Evolutionary conservation across 352 stramenopile genomes (phyloP).

Genomic region (Phytophthora vignae): DNA sequence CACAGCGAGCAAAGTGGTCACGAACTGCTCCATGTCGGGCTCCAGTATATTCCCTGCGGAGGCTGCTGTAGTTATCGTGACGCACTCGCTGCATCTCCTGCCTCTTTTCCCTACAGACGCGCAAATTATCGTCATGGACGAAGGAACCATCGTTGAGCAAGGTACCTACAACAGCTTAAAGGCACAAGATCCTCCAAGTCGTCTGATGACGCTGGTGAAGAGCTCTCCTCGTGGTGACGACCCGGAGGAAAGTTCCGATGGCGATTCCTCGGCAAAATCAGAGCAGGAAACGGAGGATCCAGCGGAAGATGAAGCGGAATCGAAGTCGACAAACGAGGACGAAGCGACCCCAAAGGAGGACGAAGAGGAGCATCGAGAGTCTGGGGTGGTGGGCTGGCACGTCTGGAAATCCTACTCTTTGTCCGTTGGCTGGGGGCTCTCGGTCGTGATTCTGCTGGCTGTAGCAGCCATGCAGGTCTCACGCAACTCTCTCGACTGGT

Average conservation of each 20-base stretch:
- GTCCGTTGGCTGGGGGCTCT: constrained; percentile 58
- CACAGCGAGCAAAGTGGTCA: constrained; percentile 63
- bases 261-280: background rate
- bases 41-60: constrained; percentile 56
- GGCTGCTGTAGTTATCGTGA: constrained; percentile 78
- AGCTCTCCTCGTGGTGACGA: constrained; percentile 2
- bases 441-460: constrained; percentile 56
- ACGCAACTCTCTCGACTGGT: constrained; percentile 83
- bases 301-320: background rate
- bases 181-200: constrained; percentile 26
- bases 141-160: constrained; percentile 60
- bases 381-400: constrained; percentile 54
- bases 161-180: constrained; percentile 42
- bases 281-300: background rate
- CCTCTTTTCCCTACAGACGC: constrained; percentile 50
- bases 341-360: constrained; percentile 13
- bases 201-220: constrained; percentile 40
- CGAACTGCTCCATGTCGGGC: constrained; percentile 49
- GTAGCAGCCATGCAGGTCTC: constrained; percentile 81
- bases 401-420: constrained; percentile 73
- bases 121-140: constrained; percentile 66
- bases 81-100: constrained; percentile 77
- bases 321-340: constrained; percentile 14
- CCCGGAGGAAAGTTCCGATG: background rate
- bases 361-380: constrained; percentile 72